These are phyloP conservation scores for Entophlyctis helioformis DNA, from an alignment of 192 early-diverging fungal species.

Conservation along the genomic window DNA sequence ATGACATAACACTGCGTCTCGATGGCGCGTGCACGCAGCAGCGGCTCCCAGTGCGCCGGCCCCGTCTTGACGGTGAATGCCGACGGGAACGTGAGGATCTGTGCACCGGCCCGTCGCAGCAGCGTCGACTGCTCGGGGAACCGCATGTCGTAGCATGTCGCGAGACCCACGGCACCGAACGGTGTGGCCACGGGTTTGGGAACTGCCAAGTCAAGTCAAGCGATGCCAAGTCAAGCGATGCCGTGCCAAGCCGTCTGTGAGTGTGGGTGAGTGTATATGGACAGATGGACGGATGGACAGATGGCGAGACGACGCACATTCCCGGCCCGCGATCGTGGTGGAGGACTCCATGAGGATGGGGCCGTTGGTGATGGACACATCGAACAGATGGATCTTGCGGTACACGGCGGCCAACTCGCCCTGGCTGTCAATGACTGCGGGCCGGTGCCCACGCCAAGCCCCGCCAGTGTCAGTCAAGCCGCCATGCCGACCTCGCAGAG, in stretches of 20 bases:
- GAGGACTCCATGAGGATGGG: slow-evolving; percentile 19
- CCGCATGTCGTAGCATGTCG: slow-evolving; percentile 68
- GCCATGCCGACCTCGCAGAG: too few species aligned
- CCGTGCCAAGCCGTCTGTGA: too few species aligned
- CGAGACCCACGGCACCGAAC: slow-evolving; percentile 8
- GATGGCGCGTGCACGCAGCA: slow-evolving; percentile 70
- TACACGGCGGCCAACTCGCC: slow-evolving; percentile 47
- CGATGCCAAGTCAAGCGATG: too few species aligned
- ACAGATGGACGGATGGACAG: neutral
- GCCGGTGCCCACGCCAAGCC: too few species aligned
- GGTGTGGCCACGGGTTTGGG: slow-evolving; percentile 4
- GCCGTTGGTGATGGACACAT: slow-evolving; percentile 31
- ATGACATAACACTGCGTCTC: slow-evolving; percentile 77
- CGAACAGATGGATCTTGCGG: slow-evolving; percentile 74
- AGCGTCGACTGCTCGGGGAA: slow-evolving; percentile 56
- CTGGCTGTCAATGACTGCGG: slow-evolving; percentile 44
- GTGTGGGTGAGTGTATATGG: neutral
- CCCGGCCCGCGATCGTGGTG: slow-evolving; percentile 5
- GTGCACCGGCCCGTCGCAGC: slow-evolving; percentile 9
- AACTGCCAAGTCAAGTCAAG: too few species aligned
- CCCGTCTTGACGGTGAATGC: slow-evolving; percentile 77
- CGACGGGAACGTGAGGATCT: slow-evolving; percentile 67
- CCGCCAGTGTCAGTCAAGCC: too few species aligned
- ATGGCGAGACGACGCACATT: neutral
- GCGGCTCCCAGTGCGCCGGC: slow-evolving; percentile 46